These are phyloP conservation scores for Filobasidium floriforme DNA, from an alignment of 768 basidiomycete genomes.

Conservation along the genomic window DNA sequence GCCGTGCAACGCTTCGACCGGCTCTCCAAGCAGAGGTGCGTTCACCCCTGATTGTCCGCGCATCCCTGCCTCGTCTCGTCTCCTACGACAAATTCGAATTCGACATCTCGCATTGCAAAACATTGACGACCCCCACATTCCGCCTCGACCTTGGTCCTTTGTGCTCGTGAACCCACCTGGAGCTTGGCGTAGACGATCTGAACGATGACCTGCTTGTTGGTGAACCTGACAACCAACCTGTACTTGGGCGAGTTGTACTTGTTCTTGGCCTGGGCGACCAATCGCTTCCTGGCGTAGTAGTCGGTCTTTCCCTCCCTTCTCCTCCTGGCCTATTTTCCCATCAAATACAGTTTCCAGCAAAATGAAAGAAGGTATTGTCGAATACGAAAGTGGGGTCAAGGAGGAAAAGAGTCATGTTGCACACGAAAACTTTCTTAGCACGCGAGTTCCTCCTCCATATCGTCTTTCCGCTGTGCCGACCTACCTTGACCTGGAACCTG, in stretches of 20 bases:
- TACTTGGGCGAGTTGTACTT: constrained; percentile 86
- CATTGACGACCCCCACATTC: background rate
- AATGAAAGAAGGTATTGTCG: background rate
- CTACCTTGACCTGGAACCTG: constrained; percentile 29
- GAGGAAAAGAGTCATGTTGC: too few relatives aligned
- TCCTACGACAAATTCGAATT: too few relatives aligned
- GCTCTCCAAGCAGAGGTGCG: too few relatives aligned
- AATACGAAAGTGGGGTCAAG: background rate
- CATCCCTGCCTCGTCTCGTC: too few relatives aligned
- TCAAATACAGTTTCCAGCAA: background rate
- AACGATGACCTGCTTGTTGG: constrained; percentile 90
- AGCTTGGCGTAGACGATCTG: constrained; percentile 89
- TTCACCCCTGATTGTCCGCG: background rate
- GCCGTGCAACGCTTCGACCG: background rate
- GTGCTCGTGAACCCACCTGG: constrained; percentile 19
- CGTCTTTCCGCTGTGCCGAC: constrained; percentile 1
- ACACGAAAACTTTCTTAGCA: background rate
- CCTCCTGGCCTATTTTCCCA: constrained; percentile 68
- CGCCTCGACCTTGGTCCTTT: background rate
- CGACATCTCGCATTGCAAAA: too few relatives aligned
- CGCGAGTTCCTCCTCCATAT: background rate
- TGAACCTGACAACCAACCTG: constrained; percentile 89
- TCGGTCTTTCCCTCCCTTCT: constrained; percentile 98
- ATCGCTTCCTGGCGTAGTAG: constrained; percentile 96
- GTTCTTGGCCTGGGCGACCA: constrained; percentile 98